Base-by-base conservation (phyloP, 2,329 filamentous ascomycete species). In the Pseudofabraea citricarpa region DNA sequence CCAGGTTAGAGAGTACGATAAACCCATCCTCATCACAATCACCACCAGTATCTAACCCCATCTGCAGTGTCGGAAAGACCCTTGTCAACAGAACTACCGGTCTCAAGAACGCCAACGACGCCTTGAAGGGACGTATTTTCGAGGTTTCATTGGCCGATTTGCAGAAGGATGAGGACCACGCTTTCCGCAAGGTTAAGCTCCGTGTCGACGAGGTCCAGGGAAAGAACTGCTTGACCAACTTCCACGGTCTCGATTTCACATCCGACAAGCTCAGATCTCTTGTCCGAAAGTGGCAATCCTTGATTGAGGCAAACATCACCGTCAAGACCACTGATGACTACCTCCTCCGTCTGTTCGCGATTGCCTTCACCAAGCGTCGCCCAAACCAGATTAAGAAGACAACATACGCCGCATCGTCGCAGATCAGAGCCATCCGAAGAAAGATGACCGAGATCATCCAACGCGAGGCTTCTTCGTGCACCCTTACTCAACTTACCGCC, bases 361-460 rank as follows among this genome's bases (percentile, higher is more conserved):
- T 98, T 62, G 93, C 88, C 63, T 98, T 98, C 82, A 98, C 93
- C 74, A 97, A 97, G 87, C 83, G 90, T 73, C 86, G 93, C 67
- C 90, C 89, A 63, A 98, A 97, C 81, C 93, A 98, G 82, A 91
- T 98, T 81, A 95, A 95, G 87, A 98, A 97, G 87, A 98, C 93
- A 65, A 98, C 93, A 69, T 98, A 98, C 69, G 93, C 93, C 61
- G 85, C 85, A 57, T 90, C 89, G 56, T 97, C 93, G 56, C 93
- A 98, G 77, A 97, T 97, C 73, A 87, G 91, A 59, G 85, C 87
- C 61, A 98, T 98, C 73, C 87, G 93, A 74, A 93, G 90, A 82
- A 97, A 98, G 89, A 98, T 98, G 93, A 87, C 82, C 56, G 93
- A 98, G 75, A 97, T 98, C 74, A 97, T 98, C 73, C 82, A 87